Percentiles rank a stretch among this genome's conserved stretches.
Evolutionary conservation across 768 basidiomycete genomes (phyloP).

Genomic region (Mycena leptocephala): DNA sequence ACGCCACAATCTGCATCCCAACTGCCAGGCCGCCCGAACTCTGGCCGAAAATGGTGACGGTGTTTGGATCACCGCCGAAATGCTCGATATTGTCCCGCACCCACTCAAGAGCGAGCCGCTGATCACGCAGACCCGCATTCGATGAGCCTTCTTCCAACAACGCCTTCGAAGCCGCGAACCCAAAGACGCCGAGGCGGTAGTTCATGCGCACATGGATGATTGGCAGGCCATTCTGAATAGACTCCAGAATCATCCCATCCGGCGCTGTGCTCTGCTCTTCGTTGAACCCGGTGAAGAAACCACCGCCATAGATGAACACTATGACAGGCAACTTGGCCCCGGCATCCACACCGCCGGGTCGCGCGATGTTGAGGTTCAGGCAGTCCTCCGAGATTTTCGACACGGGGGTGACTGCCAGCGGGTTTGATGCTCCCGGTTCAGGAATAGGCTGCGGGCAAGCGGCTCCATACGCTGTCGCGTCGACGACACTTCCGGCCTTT

Average conservation of each 20-base stretch:
- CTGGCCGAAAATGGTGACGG: background rate
- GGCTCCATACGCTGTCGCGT: background rate
- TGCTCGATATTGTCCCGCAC: background rate
- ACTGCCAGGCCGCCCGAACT: background rate
- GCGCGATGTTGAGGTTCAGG: background rate
- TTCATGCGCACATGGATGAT: background rate
- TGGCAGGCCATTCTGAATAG: background rate
- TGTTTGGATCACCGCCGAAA: background rate
- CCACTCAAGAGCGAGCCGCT: background rate
- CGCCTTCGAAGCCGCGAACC: background rate
- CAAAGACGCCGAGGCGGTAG: background rate
- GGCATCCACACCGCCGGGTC: background rate
- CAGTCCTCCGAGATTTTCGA: background rate
- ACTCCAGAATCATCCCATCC: background rate
- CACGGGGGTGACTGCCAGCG: background rate
- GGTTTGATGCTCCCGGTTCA: background rate
- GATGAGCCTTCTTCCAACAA: background rate
- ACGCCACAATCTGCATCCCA: background rate
- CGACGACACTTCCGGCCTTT: background rate
- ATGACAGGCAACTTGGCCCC: background rate
- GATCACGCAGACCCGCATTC: background rate
- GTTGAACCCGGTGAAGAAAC: background rate
- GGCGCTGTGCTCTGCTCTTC: background rate
- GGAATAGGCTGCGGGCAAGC: background rate
- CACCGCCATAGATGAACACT: background rate